These are phyloP conservation scores for Lentinula aciculospora DNA, from an alignment of 768 basidiomycete species.

Conservation along the genomic window DNA sequence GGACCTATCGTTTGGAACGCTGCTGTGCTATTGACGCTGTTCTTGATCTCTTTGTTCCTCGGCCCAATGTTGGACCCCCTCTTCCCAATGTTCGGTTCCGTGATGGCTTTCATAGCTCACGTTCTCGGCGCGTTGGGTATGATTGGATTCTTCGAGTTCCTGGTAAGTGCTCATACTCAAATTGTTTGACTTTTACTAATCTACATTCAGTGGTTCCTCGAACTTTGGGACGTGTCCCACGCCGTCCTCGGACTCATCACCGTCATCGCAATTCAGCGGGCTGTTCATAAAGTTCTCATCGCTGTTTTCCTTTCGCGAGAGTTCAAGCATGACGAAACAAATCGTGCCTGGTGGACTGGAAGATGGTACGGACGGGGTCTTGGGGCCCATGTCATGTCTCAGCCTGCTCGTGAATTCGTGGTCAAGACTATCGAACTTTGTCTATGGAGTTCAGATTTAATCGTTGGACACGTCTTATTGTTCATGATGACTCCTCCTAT, in stretches of 20 bases:
- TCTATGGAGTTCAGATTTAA: conserved; percentile 91
- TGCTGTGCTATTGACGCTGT: conserved; percentile 77
- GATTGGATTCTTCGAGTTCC: conserved; percentile 93
- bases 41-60: conserved; percentile 87
- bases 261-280: conserved; percentile 87
- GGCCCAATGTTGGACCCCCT: conserved; percentile 84
- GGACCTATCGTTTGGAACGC: conserved; percentile 97
- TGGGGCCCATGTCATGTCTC: conserved; percentile 89
- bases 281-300: conserved; percentile 90
- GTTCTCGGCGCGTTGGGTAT: conserved; percentile 76
- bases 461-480: conserved; percentile 80
- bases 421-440: conserved; percentile 98
- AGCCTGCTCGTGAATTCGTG: conserved; percentile 93
- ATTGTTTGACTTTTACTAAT: conserved; percentile 5
- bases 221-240: conserved; percentile 87
- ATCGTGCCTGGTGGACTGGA: conserved; percentile 99
- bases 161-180: conserved; percentile 39
- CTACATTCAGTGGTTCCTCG: conserved; percentile 78
- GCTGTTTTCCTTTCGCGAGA: conserved; percentile 93
- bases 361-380: conserved; percentile 95
- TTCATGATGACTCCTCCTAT: conserved; percentile 89
- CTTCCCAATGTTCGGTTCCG: conserved; percentile 86
- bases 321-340: conserved; percentile 99
- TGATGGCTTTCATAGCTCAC: conserved; percentile 90
- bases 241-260: conserved; percentile 92